phyloP scores from a whole-genome alignment of 306 rosid species.

The Rubus idaeus region DNA sequence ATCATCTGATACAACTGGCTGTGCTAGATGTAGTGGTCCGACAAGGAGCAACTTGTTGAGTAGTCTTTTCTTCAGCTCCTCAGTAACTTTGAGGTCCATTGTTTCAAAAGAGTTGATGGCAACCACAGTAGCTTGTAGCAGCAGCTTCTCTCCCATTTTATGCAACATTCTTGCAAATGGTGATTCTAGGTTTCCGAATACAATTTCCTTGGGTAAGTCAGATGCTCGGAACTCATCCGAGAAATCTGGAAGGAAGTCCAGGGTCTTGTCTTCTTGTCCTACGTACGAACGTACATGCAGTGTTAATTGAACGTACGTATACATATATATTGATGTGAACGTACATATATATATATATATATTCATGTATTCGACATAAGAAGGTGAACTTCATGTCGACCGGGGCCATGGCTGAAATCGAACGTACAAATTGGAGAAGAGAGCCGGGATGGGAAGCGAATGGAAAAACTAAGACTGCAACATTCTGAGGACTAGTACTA shows the following conservation, averaged over 20 bases:
- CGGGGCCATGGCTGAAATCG: not conserved
- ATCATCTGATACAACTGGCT: not conserved
- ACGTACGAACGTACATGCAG: not conserved
- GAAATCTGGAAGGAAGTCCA: slow-evolving; percentile 4
- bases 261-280: not conserved
- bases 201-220: not conserved
- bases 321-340: too few relatives aligned
- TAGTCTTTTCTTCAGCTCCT: not conserved
- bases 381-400: not conserved
- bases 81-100: not conserved
- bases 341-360: too few relatives aligned
- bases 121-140: not conserved
- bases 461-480: not conserved
- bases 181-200: not conserved
- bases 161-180: not conserved
- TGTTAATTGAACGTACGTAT: too few relatives aligned
- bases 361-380: not conserved
- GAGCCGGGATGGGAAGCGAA: not conserved
- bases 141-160: not conserved
- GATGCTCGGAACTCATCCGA: not conserved
- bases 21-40: not conserved
- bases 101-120: not conserved
- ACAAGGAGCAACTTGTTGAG: not conserved
- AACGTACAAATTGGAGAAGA: not conserved
- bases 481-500: not conserved